Evolutionary conservation across 164 flowering plant genomes (phyloP).

Genomic region (Saururus chinensis): DNA sequence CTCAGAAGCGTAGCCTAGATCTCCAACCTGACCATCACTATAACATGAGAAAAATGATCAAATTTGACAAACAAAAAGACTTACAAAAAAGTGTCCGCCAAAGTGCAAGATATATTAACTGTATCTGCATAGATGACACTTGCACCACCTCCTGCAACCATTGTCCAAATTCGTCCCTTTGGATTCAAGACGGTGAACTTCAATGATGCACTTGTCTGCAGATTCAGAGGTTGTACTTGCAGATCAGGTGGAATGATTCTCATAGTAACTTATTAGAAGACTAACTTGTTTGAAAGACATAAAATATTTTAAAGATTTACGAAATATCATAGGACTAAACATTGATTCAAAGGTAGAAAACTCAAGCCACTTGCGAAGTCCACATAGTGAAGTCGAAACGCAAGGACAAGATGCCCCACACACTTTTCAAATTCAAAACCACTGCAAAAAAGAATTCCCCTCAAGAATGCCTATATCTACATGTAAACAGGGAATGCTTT

Average conservation of each 20-base stretch:
- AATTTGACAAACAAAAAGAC: neutral
- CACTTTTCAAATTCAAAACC: no score
- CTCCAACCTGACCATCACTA: conserved; percentile 53
- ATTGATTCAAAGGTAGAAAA: no score
- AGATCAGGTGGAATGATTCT: neutral
- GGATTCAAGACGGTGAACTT: conserved; percentile 89
- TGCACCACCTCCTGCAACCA: conserved; percentile 99
- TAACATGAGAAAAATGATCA: neutral
- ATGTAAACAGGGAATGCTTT: no score
- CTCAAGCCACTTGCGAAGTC: no score
- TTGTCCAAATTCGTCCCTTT: conserved; percentile 93
- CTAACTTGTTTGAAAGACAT: no score
- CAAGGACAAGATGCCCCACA: no score
- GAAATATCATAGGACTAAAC: no score
- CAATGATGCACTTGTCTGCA: conserved; percentile 91
- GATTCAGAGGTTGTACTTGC: neutral
- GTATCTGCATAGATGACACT: conserved; percentile 97
- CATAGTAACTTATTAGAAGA: neutral
- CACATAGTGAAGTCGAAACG: no score
- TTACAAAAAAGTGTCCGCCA: neutral
- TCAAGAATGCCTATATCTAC: no score
- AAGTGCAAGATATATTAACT: conserved; percentile 24
- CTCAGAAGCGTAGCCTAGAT: conserved; percentile 81
- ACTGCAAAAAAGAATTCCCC: no score
- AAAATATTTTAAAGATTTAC: no score